Evolutionary conservation across 495 filamentous ascomycete species (phyloP), one percentile per base, ranked within the genome.

Genomic region (Talaromyces liani): DNA sequence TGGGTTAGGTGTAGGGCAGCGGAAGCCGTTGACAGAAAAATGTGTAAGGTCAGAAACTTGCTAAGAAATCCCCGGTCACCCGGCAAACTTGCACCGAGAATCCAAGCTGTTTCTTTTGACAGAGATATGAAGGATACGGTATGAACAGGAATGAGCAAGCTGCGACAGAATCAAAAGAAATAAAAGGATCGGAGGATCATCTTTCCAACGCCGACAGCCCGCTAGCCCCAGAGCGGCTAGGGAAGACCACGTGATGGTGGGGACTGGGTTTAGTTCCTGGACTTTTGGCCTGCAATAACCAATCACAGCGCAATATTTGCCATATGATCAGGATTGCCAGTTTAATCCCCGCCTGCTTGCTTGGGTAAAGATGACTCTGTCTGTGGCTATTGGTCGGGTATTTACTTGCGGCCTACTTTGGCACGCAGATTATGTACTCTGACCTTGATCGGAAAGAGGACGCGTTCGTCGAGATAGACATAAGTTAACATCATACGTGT

Each of bases 161-260:
- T 54, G 18, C 20, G 51, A 56, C 53, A 27, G 22, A 56, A 16
- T 56, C 27, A 29, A 25, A 29, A 7, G n/a, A 29, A 29, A 9
- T 14, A n/a, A 29, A 56, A 56, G 29, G 53, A 56, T 56, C 27
- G n/a, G 53, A 56, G 53, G 27, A 56, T 25, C 22, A 55, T 24
- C 7, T 27, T 55, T 24, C 51, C 51, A 27, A 5, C 20, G 51
- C 9, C 22, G 25, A 55, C 34, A 41, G 36, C 36, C 14, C 36
- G 36, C 36, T 14, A 41, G 20, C n/a, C 53, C 24, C 53, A 29
- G 24, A 56, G 3, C 2, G 24, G 53, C 24, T 56, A 56, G 53
- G 24, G 53, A 16, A 6, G 3, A 56, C 56, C 56, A 58, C 56
- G 56, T 58, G 56, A 58, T 36, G 56, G 56, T 58, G 56, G 56